A percentile compares a stretch with the other conserved stretches of the same genome.
Conservation (phyloP, 2,329 filamentous ascomycete species). For the Sporothrix luriei region DNA sequence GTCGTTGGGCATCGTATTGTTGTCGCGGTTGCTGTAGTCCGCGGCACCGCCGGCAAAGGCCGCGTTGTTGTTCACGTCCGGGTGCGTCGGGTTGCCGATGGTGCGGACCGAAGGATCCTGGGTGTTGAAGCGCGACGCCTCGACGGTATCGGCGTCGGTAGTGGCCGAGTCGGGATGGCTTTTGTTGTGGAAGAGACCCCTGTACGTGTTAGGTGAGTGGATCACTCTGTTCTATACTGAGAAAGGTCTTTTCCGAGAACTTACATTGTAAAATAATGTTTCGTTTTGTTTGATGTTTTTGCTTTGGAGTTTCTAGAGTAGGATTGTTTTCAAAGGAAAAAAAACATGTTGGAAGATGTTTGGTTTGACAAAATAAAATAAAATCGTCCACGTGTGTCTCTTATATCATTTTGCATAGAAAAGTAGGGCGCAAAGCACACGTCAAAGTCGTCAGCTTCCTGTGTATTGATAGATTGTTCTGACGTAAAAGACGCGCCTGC, state of each 20-base stretch:
- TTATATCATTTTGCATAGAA: conserved; percentile 1
- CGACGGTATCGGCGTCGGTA: background rate
- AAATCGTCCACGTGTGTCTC: background rate
- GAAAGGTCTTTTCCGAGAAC: background rate
- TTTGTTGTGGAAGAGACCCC: conserved; percentile 15
- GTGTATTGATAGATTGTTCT: conserved; percentile 6
- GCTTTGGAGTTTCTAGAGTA: background rate
- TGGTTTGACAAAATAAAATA: background rate
- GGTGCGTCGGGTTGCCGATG: background rate
- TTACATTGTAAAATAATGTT: background rate
- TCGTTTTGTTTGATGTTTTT: background rate
- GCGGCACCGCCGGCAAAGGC: background rate
- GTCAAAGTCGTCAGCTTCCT: background rate
- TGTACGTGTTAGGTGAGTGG: background rate
- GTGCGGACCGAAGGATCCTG: conserved; percentile 19
- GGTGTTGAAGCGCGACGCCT: background rate
- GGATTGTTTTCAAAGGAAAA: too few relatives aligned
- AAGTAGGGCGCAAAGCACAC: background rate
- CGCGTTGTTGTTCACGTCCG: background rate
- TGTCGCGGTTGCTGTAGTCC: background rate
- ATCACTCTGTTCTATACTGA: background rate
- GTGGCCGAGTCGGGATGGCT: background rate
- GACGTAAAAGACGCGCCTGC: background rate
- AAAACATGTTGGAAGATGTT: background rate
- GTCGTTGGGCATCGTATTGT: background rate